Evolutionary conservation across 441 rosid genomes (phyloP).

Genomic region (Breynia disticha): DNA sequence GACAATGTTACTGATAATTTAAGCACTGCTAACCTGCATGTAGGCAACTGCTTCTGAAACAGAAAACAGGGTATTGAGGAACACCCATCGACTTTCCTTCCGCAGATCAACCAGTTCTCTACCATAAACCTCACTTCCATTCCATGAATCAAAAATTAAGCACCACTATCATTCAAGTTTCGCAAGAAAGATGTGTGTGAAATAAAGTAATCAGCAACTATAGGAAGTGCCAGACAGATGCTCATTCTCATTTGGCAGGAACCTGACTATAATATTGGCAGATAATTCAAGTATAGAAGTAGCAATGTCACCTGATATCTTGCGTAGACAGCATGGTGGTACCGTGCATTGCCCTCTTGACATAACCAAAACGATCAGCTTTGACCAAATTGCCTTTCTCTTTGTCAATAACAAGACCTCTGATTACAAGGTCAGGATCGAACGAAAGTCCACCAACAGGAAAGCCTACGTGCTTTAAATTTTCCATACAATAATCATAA

Average conservation of each 20-base stretch:
- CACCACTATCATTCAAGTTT: constrained; percentile 20
- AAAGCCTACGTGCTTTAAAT: constrained; percentile 71
- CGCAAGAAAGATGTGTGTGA: constrained; percentile 11
- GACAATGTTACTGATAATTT: neutral
- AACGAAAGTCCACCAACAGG: constrained; percentile 89
- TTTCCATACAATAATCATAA: constrained; percentile 92
- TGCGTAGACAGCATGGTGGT: constrained; percentile 79
- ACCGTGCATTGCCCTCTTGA: constrained; percentile 96
- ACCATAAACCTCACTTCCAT: constrained; percentile 83
- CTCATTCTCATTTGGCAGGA: too few species aligned
- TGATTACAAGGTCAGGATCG: constrained; percentile 86
- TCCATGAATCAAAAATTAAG: constrained; percentile 38
- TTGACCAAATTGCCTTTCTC: constrained; percentile 91
- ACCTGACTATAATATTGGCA: too few species aligned
- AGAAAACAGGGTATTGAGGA: constrained; percentile 87
- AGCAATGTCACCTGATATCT: constrained; percentile 52
- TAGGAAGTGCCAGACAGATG: too few species aligned
- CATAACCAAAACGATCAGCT: constrained; percentile 94
- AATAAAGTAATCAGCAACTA: neutral
- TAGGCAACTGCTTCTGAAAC: constrained; percentile 97
- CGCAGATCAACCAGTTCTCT: constrained; percentile 93
- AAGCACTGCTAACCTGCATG: constrained; percentile 57
- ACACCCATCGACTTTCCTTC: constrained; percentile 86
- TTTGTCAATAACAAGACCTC: constrained; percentile 97
- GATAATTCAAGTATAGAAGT: neutral